phyloP scores from a whole-genome alignment of 1,284 basidiomycete genomes.

The Microbotryum lychnidis-dioicae region DNA sequence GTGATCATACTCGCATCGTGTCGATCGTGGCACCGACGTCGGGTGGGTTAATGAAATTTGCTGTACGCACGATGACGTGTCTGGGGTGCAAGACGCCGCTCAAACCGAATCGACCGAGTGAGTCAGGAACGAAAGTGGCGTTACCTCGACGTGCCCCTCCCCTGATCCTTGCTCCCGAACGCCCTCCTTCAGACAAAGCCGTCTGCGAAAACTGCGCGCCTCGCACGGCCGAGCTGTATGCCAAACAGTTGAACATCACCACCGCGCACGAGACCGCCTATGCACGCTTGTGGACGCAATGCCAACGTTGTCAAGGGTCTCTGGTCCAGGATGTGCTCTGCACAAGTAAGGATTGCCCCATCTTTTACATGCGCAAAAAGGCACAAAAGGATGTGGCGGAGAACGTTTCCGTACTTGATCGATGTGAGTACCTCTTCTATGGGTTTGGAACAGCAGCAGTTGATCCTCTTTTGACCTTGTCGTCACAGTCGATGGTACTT shows the following conservation, averaged over 20 bases:
- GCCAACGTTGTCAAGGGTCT: conserved; percentile 89
- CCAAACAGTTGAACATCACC: conserved; percentile 68
- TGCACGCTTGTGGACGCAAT: conserved; percentile 90
- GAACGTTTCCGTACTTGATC: conserved; percentile 61
- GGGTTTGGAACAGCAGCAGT: neutral
- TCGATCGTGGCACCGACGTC: conserved; percentile 77
- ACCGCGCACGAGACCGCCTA: conserved; percentile 80
- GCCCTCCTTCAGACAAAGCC: conserved; percentile 57
- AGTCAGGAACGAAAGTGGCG: neutral
- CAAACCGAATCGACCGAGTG: conserved; percentile 19
- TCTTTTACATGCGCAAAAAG: conserved; percentile 95
- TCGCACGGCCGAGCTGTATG: conserved; percentile 74
- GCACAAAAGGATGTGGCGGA: conserved; percentile 93
- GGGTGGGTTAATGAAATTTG: conserved; percentile 94
- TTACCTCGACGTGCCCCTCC: neutral
- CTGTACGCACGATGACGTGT: conserved; percentile 85
- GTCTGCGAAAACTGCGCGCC: conserved; percentile 87
- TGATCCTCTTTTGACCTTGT: neutral
- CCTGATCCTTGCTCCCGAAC: neutral
- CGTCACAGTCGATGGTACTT: neutral
- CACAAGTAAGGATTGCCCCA: conserved; percentile 93
- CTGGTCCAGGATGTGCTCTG: conserved; percentile 76
- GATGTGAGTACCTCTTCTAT: conserved; percentile 54
- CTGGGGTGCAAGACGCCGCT: conserved; percentile 86
- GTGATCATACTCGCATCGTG: conserved; percentile 86